A percentile compares a stretch with the other conserved stretches of the same genome.
Evolutionary conservation across 345 rosid genomes (phyloP).

Genomic region (Eucalyptus victrix): DNA sequence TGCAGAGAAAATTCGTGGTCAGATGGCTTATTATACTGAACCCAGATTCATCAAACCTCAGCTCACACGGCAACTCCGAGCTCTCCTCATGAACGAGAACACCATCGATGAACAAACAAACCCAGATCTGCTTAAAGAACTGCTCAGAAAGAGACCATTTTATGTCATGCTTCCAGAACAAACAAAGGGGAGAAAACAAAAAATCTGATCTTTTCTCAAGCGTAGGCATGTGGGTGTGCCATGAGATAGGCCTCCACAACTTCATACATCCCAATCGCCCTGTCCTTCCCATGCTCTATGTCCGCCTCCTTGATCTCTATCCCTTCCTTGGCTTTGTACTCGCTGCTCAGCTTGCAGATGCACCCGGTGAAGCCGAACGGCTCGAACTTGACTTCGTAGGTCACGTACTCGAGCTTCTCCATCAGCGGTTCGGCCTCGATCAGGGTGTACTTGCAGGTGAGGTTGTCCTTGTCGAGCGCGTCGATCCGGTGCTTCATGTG

Average conservation of each 20-base stretch:
- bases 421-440: slow-evolving; percentile 7
- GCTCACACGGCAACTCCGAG: background rate
- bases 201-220: background rate
- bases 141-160: background rate
- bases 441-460: slow-evolving; percentile 8
- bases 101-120: background rate
- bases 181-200: background rate
- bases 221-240: slow-evolving; percentile 24
- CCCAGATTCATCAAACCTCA: background rate
- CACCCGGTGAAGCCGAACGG: slow-evolving; percentile 12
- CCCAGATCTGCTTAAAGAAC: background rate
- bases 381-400: slow-evolving; percentile 22
- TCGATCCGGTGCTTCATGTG: slow-evolving; percentile 22
- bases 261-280: slow-evolving; percentile 26
- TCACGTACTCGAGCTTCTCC: slow-evolving; percentile 13
- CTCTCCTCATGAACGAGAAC: background rate
- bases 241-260: slow-evolving; percentile 32
- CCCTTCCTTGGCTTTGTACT: slow-evolving; percentile 15
- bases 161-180: background rate
- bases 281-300: slow-evolving; percentile 18
- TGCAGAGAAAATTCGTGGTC: background rate
- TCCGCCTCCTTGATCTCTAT: slow-evolving; percentile 14
- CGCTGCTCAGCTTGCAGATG: slow-evolving; percentile 17
- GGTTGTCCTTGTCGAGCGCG: slow-evolving; percentile 18
- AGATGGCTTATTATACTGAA: background rate